These are phyloP conservation scores for Phytophthora megakarya DNA, from an alignment of 352 stramenopile species.

Conservation along the genomic window DNA sequence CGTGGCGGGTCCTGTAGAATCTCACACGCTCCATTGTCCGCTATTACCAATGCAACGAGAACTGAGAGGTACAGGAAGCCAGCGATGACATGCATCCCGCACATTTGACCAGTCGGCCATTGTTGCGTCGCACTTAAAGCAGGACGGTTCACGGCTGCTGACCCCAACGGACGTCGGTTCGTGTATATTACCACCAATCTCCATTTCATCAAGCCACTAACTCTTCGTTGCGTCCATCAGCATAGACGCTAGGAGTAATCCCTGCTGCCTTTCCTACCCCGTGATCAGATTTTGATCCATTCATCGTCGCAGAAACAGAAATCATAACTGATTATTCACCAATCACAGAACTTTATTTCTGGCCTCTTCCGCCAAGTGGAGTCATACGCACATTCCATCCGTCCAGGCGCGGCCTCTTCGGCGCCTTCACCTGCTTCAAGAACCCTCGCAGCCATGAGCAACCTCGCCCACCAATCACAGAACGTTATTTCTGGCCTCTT, in stretches of 20 bases:
- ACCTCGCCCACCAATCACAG: constrained; percentile 45
- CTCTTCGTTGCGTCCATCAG: no score
- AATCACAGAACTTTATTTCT: not conserved
- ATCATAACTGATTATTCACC: constrained; percentile 4
- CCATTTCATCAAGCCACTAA: no score
- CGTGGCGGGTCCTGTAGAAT: constrained; percentile 34
- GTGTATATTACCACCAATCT: no score
- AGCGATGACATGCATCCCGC: constrained; percentile 6
- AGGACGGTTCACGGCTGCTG: constrained; percentile 21
- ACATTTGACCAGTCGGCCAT: constrained; percentile 22
- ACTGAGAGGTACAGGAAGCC: constrained; percentile 11
- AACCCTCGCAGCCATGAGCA: constrained; percentile 28
- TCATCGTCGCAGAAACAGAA: not conserved
- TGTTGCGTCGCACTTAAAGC: constrained; percentile 7
- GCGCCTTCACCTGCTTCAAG: constrained; percentile 6
- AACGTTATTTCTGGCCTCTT: constrained; percentile 12
- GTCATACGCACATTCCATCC: constrained; percentile 16
- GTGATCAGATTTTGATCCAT: constrained; percentile 3
- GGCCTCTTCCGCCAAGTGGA: constrained; percentile 21
- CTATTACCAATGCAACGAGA: not conserved
- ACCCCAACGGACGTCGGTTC: constrained; percentile 20
- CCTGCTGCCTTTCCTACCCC: not conserved
- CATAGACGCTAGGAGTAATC: not conserved
- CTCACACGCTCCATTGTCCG: constrained; percentile 22
- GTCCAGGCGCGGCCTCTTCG: not conserved